Conservation (phyloP, 225 moss, liverwort and hornwort genomes). For the Straminergon stramineum region DNA sequence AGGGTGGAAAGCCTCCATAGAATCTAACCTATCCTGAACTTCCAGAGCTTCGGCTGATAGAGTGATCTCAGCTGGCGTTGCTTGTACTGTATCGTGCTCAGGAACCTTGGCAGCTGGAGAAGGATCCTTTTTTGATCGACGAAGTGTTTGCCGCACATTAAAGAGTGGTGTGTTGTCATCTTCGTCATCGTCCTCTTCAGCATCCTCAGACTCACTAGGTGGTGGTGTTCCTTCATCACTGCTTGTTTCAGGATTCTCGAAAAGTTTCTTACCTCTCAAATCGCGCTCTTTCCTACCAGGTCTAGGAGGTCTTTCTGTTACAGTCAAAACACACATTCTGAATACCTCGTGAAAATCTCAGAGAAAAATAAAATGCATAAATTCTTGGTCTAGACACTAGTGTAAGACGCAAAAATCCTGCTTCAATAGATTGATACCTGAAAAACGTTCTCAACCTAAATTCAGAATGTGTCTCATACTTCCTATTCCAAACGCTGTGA, state of each 20-base stretch:
- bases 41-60: slow-evolving; percentile 22
- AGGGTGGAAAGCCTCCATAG: neutral
- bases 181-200: slow-evolving; percentile 73
- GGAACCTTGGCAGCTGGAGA: slow-evolving; percentile 19
- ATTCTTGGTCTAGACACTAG: neutral
- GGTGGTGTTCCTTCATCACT: slow-evolving; percentile 60
- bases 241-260: slow-evolving; percentile 66
- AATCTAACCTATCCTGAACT: slow-evolving; percentile 6
- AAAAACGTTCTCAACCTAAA: neutral
- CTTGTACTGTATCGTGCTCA: slow-evolving; percentile 20
- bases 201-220: slow-evolving; percentile 67
- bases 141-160: slow-evolving; percentile 47
- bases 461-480: neutral
- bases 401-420: neutral
- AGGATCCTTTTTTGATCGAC: slow-evolving; percentile 13
- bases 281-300: slow-evolving; percentile 55
- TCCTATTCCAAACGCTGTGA: neutral
- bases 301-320: slow-evolving; percentile 47
- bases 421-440: neutral
- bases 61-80: slow-evolving; percentile 25
- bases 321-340: neutral
- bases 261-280: slow-evolving; percentile 72
- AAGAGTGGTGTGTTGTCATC: slow-evolving; percentile 78
- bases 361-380: neutral
- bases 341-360: neutral